These are phyloP conservation scores for Auriculariales sp. DNA, from an alignment of 768 basidiomycete species.

Conservation along the genomic window DNA sequence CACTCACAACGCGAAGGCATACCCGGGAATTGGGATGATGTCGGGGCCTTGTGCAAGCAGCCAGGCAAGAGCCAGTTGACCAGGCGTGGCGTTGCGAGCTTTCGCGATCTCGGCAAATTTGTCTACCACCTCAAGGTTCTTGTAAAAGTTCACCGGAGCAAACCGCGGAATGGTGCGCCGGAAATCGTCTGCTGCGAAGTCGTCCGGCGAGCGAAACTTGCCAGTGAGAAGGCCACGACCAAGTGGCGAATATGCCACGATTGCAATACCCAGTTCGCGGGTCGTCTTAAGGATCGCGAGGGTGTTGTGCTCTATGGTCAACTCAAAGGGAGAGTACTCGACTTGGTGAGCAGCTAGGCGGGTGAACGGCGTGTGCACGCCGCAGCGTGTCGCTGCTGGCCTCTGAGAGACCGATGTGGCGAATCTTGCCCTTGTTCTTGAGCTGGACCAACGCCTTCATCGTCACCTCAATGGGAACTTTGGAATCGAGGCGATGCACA, in stretches of 20 bases:
- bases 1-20: too few species aligned
- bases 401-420: slow-evolving; percentile 40
- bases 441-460: too few species aligned
- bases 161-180: slow-evolving; percentile 1
- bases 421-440: slow-evolving; percentile 32
- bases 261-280: slow-evolving; percentile 24
- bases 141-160: not conserved
- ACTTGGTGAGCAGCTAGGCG: too few species aligned
- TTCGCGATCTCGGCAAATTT: too few species aligned
- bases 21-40: slow-evolving; percentile 34
- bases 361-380: slow-evolving; percentile 20
- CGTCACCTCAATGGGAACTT: too few species aligned
- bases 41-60: slow-evolving; percentile 31
- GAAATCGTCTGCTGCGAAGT: slow-evolving; percentile 1
- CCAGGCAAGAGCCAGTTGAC: slow-evolving; percentile 37
- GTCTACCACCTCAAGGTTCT: not conserved
- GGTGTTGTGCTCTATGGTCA: slow-evolving; percentile 10
- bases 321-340: slow-evolving; percentile 4
- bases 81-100: slow-evolving; percentile 24
- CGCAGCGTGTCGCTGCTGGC: slow-evolving; percentile 29
- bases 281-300: slow-evolving; percentile 17
- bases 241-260: slow-evolving; percentile 27
- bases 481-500: too few species aligned
- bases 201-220: slow-evolving; percentile 1
- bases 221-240: slow-evolving; percentile 19